Percentiles rank a stretch among this genome's conserved stretches.
Conservation (phyloP, 257 asterid species). For the Solanum acaule region DNA sequence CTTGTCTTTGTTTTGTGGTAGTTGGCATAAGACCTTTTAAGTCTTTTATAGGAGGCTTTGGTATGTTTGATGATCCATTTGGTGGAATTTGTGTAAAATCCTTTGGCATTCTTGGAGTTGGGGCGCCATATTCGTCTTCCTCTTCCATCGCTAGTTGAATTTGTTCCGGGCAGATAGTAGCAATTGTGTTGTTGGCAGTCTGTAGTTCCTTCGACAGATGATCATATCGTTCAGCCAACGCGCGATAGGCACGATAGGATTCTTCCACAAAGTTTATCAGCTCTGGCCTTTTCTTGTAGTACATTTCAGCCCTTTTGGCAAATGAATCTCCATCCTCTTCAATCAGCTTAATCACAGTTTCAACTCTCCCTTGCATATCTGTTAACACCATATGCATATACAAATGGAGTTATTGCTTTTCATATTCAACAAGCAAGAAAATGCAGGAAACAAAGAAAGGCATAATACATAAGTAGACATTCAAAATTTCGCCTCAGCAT, state of each 20-base stretch:
- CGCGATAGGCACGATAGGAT: conserved; percentile 55
- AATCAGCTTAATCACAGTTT: conserved; percentile 59
- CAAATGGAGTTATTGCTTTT: not conserved
- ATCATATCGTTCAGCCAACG: conserved; percentile 83
- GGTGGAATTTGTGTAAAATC: conserved; percentile 11
- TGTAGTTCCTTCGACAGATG: conserved; percentile 68
- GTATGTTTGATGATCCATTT: conserved; percentile 12
- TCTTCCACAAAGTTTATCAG: conserved; percentile 67
- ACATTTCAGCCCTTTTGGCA: conserved; percentile 86
- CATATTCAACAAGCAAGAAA: not conserved
- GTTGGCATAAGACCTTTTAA: conserved; percentile 36
- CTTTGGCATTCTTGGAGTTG: conserved; percentile 12
- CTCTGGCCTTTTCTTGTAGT: conserved; percentile 80
- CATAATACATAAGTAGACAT: not conserved
- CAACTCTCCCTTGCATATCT: conserved; percentile 87
- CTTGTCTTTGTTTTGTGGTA: conserved; percentile 39
- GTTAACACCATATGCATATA: not conserved
- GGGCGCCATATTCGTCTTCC: conserved; percentile 24
- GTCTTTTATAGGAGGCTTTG: conserved; percentile 47
- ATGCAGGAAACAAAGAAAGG: not conserved
- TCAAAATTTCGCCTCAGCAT: not conserved
- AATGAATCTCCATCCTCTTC: conserved; percentile 92
- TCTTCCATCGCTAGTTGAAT: conserved; percentile 48
- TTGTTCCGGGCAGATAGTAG: conserved; percentile 67
- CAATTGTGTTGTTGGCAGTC: conserved; percentile 74